Base-by-base conservation (phyloP, 2,329 filamentous ascomycete genomes). In the Botrytis medusae region DNA sequence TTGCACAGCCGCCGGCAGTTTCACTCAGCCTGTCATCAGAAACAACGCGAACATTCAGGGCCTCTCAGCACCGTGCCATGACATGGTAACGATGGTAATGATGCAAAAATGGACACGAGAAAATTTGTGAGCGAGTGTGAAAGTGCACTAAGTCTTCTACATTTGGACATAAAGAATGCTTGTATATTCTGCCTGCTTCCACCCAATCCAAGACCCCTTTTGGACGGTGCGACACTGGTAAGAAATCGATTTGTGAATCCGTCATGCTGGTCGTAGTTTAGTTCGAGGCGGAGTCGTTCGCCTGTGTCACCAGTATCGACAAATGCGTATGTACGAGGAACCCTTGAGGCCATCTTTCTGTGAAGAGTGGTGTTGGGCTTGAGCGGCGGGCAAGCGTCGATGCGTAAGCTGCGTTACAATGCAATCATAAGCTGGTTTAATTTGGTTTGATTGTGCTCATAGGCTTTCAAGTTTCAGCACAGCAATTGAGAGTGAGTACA, bases 101-200 rank as follows among this genome's bases (percentile, higher is more conserved):
- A 73, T 74, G 61, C 65, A 75, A 77, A 75, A 75, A 74, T 76
- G 76, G 76, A 76, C 73, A 76, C 75, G 76, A 75, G 75, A 74
- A 74, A 72, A 48, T 34, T 29, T 51, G 61, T 44, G 61, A 32
- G 42, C 44, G 32, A 67, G 44, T 62, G 42, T 62, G 54, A 54
- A 42, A 57, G n/a, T 16, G 37, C 63, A 72, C 40, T 29, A 69
- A 46, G 29, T n/a, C 59, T 57, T 18, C 62, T 22, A 44, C 40
- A 44, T 61, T 72, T 72, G 25, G 54, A 46, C n/a, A 32, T 72
- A n/a, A 37, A 51, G 48, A 69, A 42, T 54, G 60, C 60, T 61
- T 44, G 69, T 71, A 51, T 69, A 67, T 73, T 64, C 29, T 72
- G 74, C 48, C 57, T 57, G 65, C 16, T 68, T 37, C 25, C n/a